These are phyloP conservation scores for Chlamydomonas asymmetrica DNA, from an alignment of 139 green algal species.

Conservation along the genomic window DNA sequence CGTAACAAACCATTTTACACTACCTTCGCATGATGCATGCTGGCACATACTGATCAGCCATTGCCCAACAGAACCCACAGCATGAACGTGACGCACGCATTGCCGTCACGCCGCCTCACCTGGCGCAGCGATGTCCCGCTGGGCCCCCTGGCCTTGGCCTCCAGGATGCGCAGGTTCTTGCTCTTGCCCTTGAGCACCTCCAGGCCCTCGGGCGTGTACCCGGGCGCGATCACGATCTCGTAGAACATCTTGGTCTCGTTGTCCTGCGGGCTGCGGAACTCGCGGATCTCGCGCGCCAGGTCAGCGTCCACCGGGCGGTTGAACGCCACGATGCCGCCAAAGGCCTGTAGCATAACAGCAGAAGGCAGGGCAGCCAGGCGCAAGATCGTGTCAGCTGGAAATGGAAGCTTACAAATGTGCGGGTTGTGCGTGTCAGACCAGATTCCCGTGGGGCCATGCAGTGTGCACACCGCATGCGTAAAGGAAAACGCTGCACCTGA, in stretches of 20 bases:
- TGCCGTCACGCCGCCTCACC: constrained; percentile 50
- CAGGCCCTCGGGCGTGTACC: constrained; percentile 92
- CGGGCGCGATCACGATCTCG: constrained; percentile 97
- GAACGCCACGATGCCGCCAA: constrained; percentile 99
- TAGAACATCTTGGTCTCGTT: constrained; percentile 99
- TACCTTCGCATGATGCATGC: no score
- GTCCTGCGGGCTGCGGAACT: constrained; percentile 93
- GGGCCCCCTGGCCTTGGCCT: constrained; percentile 79
- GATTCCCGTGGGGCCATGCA: no score
- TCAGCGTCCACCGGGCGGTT: constrained; percentile 86
- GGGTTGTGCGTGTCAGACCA: no score
- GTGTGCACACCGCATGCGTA: no score
- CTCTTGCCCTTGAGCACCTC: constrained; percentile 95
- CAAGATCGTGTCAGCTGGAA: no score
- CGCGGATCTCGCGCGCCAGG: constrained; percentile 89
- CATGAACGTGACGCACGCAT: neutral
- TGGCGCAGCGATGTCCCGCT: constrained; percentile 79
- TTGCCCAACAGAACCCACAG: no score
- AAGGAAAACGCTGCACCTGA: no score
- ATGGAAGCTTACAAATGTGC: no score
- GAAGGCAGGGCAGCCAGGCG: no score
- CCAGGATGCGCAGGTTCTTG: constrained; percentile 97
- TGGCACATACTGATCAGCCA: no score
- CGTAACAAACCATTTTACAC: no score
- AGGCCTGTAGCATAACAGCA: no score